phyloP scores from a whole-genome alignment of 2,329 filamentous ascomycete genomes.

The Apiospora aurea region DNA sequence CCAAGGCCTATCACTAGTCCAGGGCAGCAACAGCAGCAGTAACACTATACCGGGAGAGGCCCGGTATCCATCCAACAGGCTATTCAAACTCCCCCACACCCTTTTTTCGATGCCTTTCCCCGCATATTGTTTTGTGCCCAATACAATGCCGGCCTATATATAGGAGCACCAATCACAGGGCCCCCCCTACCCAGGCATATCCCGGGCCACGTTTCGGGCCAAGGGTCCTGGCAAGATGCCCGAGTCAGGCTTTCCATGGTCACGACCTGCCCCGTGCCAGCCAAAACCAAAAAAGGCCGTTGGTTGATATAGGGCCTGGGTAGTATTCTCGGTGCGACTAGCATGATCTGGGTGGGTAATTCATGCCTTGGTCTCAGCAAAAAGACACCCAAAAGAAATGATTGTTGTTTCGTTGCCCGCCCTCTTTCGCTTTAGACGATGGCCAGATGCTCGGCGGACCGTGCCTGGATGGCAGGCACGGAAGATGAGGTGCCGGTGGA shows the following conservation, averaged over 20 bases:
- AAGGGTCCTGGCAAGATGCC: neutral
- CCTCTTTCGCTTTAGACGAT: neutral
- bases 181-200: neutral
- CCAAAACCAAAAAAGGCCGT: neutral
- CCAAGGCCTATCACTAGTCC: neutral
- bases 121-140: neutral
- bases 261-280: neutral
- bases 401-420: neutral
- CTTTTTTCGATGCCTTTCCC: neutral
- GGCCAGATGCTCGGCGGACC: neutral
- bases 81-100: constrained; percentile 1
- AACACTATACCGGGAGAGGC: neutral
- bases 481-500: neutral
- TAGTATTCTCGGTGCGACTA: neutral
- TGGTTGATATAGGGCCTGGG: neutral
- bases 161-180: constrained; percentile 7
- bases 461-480: neutral
- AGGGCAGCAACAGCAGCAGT: neutral
- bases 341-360: neutral
- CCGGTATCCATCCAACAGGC: constrained; percentile 7
- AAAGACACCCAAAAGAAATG: neutral
- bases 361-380: constrained; percentile 8
- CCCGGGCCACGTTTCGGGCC: constrained; percentile 9
- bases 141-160: neutral
- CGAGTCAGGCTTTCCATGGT: constrained; percentile 9